Base-by-base conservation (phyloP, 2,329 filamentous ascomycete genomes). In the Trichoderma breve region DNA sequence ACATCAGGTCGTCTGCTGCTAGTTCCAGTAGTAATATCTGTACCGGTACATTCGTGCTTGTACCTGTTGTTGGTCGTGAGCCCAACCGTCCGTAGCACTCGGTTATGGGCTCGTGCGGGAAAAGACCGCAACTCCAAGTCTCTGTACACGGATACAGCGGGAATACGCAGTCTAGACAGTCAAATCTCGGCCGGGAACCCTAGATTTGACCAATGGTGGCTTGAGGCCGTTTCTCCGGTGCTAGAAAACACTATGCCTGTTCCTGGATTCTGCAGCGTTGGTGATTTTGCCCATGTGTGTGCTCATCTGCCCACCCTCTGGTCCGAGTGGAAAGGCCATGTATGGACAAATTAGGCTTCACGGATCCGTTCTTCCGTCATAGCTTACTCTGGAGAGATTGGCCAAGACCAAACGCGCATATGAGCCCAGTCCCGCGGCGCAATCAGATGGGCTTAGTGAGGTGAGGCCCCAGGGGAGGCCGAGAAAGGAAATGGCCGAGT, bases 161-260 rank as follows among this genome's bases (percentile, higher is more conserved):
- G 51, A 34, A 36, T 71, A 58, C 60, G 30, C 58, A 51, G 15
- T n/a, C 61, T 24, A 57, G 63, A n/a, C 34, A 9, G 7, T n/a
- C 28, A 14, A 65, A 53, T 51, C 47, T 71, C 51, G 68, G 47
- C 60, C 24, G 34, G 58, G 39, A 64, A 24, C 26, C 65, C 65
- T 61, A 61, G 55, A 18, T 34, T 57, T 21, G 39, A 18, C 71
- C 64, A 73, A 70, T 63, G 36, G 18, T 30, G 24, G 39, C 47
- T 69, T 70, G 14, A n/a, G 11, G n/a, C 70, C 30, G 24, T 24
- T 63, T 36, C 30, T 32, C n/a, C 34, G 60, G 62, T 15, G 30
- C 51, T 21, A 62, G 55, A 57, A 32, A 34, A 71, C 75, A 74
- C 78, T 78, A 80, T 73, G 65, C 78, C 79, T 80, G 77, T 80